Evolutionary conservation across 1,284 basidiomycete species (phyloP).

Genomic region (Farysia itapuensis): DNA sequence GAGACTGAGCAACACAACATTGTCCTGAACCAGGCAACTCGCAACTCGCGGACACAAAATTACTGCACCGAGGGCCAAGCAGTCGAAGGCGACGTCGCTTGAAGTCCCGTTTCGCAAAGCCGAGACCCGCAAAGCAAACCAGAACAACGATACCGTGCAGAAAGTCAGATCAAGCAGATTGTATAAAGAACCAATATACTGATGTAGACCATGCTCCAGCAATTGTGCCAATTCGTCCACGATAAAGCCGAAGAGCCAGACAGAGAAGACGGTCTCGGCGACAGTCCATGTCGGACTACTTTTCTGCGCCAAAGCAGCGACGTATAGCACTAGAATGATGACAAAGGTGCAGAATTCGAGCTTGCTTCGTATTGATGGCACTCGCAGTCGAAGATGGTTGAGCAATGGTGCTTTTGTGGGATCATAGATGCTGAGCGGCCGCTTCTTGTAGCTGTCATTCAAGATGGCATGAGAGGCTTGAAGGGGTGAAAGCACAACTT

Average conservation of each 20-base stretch:
- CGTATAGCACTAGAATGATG: slow-evolving; percentile 44
- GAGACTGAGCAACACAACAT: slow-evolving; percentile 60
- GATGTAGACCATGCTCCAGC: slow-evolving; percentile 87
- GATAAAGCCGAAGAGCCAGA: slow-evolving; percentile 68
- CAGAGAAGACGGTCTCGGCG: slow-evolving; percentile 41
- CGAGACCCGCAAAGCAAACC: slow-evolving; percentile 56
- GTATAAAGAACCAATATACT: slow-evolving; percentile 62
- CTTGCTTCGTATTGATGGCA: slow-evolving; percentile 83
- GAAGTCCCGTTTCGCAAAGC: slow-evolving; percentile 46
- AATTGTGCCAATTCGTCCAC: slow-evolving; percentile 89
- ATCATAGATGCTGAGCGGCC: slow-evolving; percentile 89
- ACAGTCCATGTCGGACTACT: slow-evolving; percentile 36
- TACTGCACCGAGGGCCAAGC: slow-evolving; percentile 56
- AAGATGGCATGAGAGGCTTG: slow-evolving; percentile 47
- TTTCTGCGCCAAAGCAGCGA: slow-evolving; percentile 55
- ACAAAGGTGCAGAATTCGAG: slow-evolving; percentile 79
- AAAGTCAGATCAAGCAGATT: slow-evolving; percentile 46
- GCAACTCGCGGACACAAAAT: slow-evolving; percentile 60
- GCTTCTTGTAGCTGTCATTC: slow-evolving; percentile 82
- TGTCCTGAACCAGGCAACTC: slow-evolving; percentile 60
- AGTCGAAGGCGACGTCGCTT: slow-evolving; percentile 56
- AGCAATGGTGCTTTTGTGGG: slow-evolving; percentile 86
- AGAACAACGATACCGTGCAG: slow-evolving; percentile 57
- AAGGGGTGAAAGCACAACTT: slow-evolving; percentile 39
- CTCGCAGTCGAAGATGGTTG: slow-evolving; percentile 92